Conservation (phyloP, 1,284 basidiomycete genomes). For the Trichosporon ovoides region DNA sequence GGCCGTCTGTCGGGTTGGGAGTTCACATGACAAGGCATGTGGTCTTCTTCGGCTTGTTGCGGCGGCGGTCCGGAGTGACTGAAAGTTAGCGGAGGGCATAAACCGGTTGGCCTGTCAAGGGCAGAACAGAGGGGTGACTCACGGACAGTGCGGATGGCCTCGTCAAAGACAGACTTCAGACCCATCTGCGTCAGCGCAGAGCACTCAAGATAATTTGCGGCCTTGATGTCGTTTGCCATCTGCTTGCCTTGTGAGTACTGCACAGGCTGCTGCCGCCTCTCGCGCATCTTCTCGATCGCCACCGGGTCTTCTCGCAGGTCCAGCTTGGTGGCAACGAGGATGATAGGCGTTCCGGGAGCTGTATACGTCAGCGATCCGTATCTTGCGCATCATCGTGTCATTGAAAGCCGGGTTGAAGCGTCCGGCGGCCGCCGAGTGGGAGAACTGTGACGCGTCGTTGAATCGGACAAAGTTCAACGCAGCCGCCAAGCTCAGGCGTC, state of each 20-base stretch:
- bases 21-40: constrained; percentile 43
- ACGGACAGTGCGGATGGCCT: constrained; percentile 76
- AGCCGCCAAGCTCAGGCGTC: too few species aligned
- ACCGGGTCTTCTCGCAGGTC: constrained; percentile 92
- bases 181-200: constrained; percentile 92
- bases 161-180: constrained; percentile 93
- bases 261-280: constrained; percentile 93
- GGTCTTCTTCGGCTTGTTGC: constrained; percentile 38
- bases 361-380: too few species aligned
- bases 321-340: constrained; percentile 96
- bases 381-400: too few species aligned
- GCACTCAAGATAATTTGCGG: constrained; percentile 46
- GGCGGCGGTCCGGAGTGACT: constrained; percentile 46
- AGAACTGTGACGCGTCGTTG: too few species aligned
- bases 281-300: constrained; percentile 86
- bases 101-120: too few species aligned
- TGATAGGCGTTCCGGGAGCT: constrained; percentile 87
- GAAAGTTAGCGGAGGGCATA: background rate
- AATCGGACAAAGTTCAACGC: too few species aligned
- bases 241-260: constrained; percentile 74
- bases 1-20: too few species aligned
- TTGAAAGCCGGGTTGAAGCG: too few species aligned
- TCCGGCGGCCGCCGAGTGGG: too few species aligned
- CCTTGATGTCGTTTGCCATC: constrained; percentile 81
- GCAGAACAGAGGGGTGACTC: too few species aligned